Conservation (phyloP, 345 rosid species). For the Leavenworthia alabamica region DNA sequence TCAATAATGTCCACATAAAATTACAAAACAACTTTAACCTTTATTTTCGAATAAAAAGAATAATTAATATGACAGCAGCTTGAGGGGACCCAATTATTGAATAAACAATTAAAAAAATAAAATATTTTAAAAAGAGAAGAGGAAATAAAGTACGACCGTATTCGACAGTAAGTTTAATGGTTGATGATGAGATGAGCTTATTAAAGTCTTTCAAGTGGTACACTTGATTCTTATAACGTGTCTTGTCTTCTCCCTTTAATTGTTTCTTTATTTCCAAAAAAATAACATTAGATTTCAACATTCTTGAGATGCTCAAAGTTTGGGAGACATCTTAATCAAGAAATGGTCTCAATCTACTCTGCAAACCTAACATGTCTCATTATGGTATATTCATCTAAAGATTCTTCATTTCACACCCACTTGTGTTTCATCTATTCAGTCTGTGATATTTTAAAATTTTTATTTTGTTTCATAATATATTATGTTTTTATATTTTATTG, state of each 20-base stretch:
- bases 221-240: slow-evolving; percentile 32
- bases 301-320: slow-evolving; percentile 17
- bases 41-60: slow-evolving; percentile 3
- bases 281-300: too few species aligned
- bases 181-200: slow-evolving; percentile 27
- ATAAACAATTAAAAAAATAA: neutral
- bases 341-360: slow-evolving; percentile 21
- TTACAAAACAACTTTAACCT: slow-evolving; percentile 25
- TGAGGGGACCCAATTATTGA: slow-evolving; percentile 36
- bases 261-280: too few species aligned
- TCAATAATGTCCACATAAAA: slow-evolving; percentile 27
- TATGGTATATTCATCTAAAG: too few species aligned
- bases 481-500: too few species aligned
- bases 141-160: slow-evolving; percentile 40
- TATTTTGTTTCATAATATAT: too few species aligned
- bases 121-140: slow-evolving; percentile 7
- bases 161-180: slow-evolving; percentile 28
- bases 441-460: too few species aligned
- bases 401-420: slow-evolving; percentile 12
- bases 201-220: slow-evolving; percentile 30
- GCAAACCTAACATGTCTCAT: slow-evolving; percentile 29
- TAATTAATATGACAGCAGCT: slow-evolving; percentile 30
- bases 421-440: slow-evolving; percentile 22
- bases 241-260: slow-evolving; percentile 24
- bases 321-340: slow-evolving; percentile 27